Percentiles rank a stretch among this genome's conserved stretches.
These are phyloP conservation scores for Coemansia sp. DNA, from an alignment of 192 early-diverging fungal species.

Conservation along the genomic window DNA sequence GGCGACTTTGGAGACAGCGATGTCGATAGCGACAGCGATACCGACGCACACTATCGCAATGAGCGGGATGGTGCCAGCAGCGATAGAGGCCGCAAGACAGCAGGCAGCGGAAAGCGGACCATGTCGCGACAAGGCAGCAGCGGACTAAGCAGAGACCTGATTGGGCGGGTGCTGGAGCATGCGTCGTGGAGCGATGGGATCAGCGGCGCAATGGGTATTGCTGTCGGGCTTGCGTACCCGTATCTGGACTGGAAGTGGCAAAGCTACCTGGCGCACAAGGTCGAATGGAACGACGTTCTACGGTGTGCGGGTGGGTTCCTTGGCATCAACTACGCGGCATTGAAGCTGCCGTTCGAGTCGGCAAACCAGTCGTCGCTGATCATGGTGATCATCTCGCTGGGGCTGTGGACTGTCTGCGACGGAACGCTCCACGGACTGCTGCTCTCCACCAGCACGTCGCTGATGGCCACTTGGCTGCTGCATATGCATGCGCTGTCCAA, in stretches of 20 bases:
- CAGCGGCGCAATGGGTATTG: conserved; percentile 38
- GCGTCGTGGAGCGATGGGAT: conserved; percentile 36
- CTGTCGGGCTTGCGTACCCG: conserved; percentile 41
- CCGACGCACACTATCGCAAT: conserved; percentile 4
- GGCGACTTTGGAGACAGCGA: conserved; percentile 28
- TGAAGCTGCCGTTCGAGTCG: conserved; percentile 52
- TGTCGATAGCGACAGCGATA: conserved; percentile 5
- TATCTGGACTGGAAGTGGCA: conserved; percentile 47
- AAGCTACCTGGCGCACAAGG: conserved; percentile 13
- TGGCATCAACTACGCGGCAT: conserved; percentile 51
- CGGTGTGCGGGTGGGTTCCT: conserved; percentile 50
- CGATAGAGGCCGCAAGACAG: conserved; percentile 4
- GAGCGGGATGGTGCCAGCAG: neutral
- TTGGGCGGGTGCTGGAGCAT: conserved; percentile 38
- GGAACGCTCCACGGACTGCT: conserved; percentile 47
- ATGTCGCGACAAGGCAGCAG: neutral
- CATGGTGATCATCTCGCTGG: conserved; percentile 51
- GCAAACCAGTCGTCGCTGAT: conserved; percentile 35
- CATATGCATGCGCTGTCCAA: conserved; percentile 31
- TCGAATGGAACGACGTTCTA: conserved; percentile 44
- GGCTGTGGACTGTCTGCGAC: conserved; percentile 52
- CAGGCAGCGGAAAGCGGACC: neutral
- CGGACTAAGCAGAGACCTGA: conserved; percentile 31
- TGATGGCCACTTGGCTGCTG: conserved; percentile 43
- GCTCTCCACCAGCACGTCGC: conserved; percentile 27